Conservation (phyloP, 108 stramenopile genomes). For the Licmophora abbreviata region DNA sequence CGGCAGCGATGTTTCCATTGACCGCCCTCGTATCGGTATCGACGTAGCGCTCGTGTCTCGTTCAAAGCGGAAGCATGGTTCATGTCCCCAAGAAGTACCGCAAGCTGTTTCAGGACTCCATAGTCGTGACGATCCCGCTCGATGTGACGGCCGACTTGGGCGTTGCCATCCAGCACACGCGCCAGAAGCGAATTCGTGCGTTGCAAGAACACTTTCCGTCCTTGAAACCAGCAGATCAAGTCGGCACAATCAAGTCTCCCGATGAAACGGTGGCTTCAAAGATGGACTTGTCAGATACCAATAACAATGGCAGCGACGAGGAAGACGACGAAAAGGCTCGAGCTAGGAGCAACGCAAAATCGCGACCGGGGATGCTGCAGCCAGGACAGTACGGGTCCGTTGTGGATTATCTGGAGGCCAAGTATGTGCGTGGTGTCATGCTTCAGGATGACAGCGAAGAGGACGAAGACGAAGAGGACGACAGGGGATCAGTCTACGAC, state of each 20-base stretch:
- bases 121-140: slow-evolving; percentile 60
- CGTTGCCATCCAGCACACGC: slow-evolving; percentile 56
- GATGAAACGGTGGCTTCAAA: slow-evolving; percentile 1
- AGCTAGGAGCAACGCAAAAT: slow-evolving; percentile 10
- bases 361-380: slow-evolving; percentile 14
- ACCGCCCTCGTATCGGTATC: too few relatives aligned
- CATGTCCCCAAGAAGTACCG: too few relatives aligned
- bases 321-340: neutral
- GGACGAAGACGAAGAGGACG: slow-evolving; percentile 40
- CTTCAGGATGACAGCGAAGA: slow-evolving; percentile 45
- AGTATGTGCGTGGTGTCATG: slow-evolving; percentile 79
- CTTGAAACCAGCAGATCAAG: slow-evolving; percentile 10
- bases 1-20: too few relatives aligned
- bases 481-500: slow-evolving; percentile 54
- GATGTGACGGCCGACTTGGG: slow-evolving; percentile 71
- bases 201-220: slow-evolving; percentile 36
- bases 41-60: too few relatives aligned
- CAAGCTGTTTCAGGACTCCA: slow-evolving; percentile 46
- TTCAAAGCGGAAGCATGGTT: too few relatives aligned
- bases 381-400: slow-evolving; percentile 53
- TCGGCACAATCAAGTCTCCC: neutral
- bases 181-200: slow-evolving; percentile 39
- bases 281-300: neutral
- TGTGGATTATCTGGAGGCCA: slow-evolving; percentile 82
- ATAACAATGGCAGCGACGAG: neutral